phyloP scores from a whole-genome alignment of 257 asterid species.

The Solanum appendiculatum region DNA sequence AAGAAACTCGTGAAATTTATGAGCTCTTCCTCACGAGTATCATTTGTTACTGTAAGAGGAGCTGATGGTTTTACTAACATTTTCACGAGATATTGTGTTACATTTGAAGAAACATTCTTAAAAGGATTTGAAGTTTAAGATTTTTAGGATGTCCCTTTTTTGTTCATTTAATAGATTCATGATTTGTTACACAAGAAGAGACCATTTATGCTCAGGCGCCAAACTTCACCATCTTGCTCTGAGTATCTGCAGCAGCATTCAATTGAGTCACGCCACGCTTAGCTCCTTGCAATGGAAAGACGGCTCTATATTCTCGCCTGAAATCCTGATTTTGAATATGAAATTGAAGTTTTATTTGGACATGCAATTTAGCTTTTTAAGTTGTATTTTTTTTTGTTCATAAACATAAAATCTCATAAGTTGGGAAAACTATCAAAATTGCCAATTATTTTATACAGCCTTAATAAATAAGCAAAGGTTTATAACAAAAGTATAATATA shows the following conservation, averaged over 20 bases:
- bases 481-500: neutral
- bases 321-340: too few relatives aligned
- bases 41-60: slow-evolving; percentile 1
- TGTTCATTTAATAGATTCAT: neutral
- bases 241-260: neutral
- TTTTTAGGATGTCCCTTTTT: neutral
- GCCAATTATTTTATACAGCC: neutral
- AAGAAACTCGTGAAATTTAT: slow-evolving; percentile 60
- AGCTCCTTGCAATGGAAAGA: neutral
- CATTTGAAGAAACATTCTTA: neutral
- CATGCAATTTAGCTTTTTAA: neutral
- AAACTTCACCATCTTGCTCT: neutral
- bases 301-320: neutral
- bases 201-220: slow-evolving; percentile 7
- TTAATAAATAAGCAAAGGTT: too few relatives aligned
- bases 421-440: too few relatives aligned
- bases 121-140: neutral
- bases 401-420: neutral
- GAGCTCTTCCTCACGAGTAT: slow-evolving; percentile 93
- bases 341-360: too few relatives aligned
- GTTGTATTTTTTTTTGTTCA: neutral
- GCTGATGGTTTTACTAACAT: neutral
- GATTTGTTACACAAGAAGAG: neutral
- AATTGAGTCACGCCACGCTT: slow-evolving; percentile 5
- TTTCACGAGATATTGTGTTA: neutral